Evolutionary conservation across 805 yeast genomes (phyloP).

Genomic region (Candida berthetii): DNA sequence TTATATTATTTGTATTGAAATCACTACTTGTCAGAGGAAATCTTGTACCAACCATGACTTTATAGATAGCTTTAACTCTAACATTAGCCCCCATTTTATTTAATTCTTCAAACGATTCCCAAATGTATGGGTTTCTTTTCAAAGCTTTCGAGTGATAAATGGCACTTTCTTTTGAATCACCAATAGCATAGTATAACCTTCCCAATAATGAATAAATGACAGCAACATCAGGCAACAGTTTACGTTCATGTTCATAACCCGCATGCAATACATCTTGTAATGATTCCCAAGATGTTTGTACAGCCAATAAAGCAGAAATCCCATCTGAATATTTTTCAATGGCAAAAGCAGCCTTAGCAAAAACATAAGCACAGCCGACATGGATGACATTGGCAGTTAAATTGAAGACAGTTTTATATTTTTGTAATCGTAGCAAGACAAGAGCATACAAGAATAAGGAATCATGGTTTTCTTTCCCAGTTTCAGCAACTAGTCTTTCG

Average conservation of each 20-base stretch:
- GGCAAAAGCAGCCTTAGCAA: slow-evolving; percentile 59
- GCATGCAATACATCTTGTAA: slow-evolving; percentile 7
- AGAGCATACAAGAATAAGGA: slow-evolving; percentile 66
- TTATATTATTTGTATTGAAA: neutral
- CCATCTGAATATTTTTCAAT: slow-evolving; percentile 58
- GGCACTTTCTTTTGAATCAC: slow-evolving; percentile 60
- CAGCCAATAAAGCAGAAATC: slow-evolving; percentile 38
- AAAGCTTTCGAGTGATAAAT: slow-evolving; percentile 64
- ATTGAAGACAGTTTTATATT: slow-evolving; percentile 58
- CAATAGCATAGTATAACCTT: slow-evolving; percentile 50
- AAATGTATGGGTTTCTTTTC: slow-evolving; percentile 69
- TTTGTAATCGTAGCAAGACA: slow-evolving; percentile 51
- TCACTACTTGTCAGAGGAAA: slow-evolving; percentile 7
- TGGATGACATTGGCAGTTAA: slow-evolving; percentile 42
- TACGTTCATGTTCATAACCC: slow-evolving; percentile 32
- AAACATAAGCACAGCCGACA: slow-evolving; percentile 71
- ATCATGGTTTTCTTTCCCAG: slow-evolving; percentile 37
- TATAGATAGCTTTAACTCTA: slow-evolving; percentile 50
- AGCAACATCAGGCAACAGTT: slow-evolving; percentile 56
- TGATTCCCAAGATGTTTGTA: slow-evolving; percentile 29
- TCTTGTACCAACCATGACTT: slow-evolving; percentile 11
- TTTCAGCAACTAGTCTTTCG: slow-evolving; percentile 71
- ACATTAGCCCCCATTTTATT: slow-evolving; percentile 68
- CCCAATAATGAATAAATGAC: slow-evolving; percentile 67
- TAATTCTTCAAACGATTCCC: slow-evolving; percentile 80